Conservation (phyloP, 2,329 filamentous ascomycete species). For the Trichocomaceae sp. region DNA sequence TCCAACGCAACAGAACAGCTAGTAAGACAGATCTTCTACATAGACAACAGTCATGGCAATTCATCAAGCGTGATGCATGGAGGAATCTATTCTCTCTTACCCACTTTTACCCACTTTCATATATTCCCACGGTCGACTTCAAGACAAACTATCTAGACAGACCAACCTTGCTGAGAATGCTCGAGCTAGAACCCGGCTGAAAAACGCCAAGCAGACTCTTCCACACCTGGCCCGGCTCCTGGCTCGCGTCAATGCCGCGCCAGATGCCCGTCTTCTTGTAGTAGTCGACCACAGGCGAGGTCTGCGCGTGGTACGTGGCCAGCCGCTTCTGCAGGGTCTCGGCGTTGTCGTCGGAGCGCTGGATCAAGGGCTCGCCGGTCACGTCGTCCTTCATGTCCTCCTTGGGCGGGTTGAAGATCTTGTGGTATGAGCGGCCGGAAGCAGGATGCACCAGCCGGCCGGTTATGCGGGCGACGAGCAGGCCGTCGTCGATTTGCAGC, state of each 20-base stretch:
- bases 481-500: conserved; percentile 90
- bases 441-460: conserved; percentile 93
- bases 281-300: conserved; percentile 83
- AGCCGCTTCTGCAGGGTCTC: conserved; percentile 94
- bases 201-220: conserved; percentile 84
- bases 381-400: conserved; percentile 88
- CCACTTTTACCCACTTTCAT: too few relatives aligned
- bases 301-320: conserved; percentile 89
- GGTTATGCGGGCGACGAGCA: conserved; percentile 92
- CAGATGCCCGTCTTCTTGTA: conserved; percentile 98
- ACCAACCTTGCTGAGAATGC: conserved; percentile 50
- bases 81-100: too few relatives aligned
- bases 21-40: too few relatives aligned
- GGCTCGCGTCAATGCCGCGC: conserved; percentile 89
- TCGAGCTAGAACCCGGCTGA: conserved; percentile 30
- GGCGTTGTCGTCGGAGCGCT: conserved; percentile 95
- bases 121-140: too few relatives aligned
- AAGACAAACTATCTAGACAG: conserved; percentile 46
- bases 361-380: conserved; percentile 91
- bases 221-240: conserved; percentile 94
- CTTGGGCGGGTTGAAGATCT: conserved; percentile 98
- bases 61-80: too few relatives aligned
- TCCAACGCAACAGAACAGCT: too few relatives aligned
- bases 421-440: conserved; percentile 95
- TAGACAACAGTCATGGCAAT: too few relatives aligned